These are phyloP conservation scores for Arthroderma sp. DNA, from an alignment of 2,329 filamentous ascomycete genomes.

Conservation along the genomic window DNA sequence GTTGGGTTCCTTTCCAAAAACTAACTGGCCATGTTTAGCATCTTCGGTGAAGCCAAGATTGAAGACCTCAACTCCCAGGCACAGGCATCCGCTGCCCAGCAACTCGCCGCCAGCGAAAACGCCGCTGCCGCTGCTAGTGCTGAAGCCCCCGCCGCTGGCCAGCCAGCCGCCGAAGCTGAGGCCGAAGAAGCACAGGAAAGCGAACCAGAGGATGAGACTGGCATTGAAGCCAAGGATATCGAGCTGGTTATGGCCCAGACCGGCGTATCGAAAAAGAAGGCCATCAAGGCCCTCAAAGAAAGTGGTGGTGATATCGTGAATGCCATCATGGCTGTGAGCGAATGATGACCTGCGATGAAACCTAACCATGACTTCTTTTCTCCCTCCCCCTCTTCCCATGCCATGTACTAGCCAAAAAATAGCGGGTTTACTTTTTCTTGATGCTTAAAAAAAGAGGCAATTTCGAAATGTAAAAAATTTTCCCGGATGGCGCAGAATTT, in stretches of 20 bases:
- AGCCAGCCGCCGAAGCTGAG: conserved; percentile 56
- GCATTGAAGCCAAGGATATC: conserved; percentile 97
- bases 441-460: too few species aligned
- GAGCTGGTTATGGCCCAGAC: conserved; percentile 98
- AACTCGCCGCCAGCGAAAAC: conserved; percentile 68
- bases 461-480: too few species aligned
- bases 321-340: conserved; percentile 97
- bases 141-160: conserved; percentile 41
- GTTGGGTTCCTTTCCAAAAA: not conserved
- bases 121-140: conserved; percentile 44
- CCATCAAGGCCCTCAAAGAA: conserved; percentile 87
- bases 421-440: too few species aligned
- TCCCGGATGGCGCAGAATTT: too few species aligned
- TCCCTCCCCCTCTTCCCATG: too few species aligned
- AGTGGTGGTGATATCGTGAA: conserved; percentile 99
- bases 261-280: conserved; percentile 93
- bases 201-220: conserved; percentile 88
- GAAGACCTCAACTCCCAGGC: conserved; percentile 98
- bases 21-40: conserved; percentile 41
- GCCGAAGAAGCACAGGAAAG: conserved; percentile 82
- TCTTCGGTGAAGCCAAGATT: conserved; percentile 99
- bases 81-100: conserved; percentile 88
- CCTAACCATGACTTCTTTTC: too few species aligned
- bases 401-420: too few species aligned
- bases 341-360: conserved; percentile 34